These are phyloP conservation scores for Dacryopinax spathularia DNA, from an alignment of 768 basidiomycete genomes.

Conservation along the genomic window DNA sequence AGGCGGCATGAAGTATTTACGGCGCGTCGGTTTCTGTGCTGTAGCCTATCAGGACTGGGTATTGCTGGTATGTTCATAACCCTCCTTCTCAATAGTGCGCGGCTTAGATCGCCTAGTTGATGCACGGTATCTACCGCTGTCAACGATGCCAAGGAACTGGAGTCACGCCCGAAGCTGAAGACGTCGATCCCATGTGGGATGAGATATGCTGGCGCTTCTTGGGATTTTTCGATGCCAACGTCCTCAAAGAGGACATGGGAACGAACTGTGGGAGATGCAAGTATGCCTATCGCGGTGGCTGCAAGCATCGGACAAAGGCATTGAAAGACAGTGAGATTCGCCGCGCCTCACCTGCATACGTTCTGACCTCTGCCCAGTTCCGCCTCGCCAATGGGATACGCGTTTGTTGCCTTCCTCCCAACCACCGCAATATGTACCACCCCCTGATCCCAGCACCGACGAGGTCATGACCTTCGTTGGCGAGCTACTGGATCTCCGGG, in stretches of 20 bases:
- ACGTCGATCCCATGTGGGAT: background rate
- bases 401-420: background rate
- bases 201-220: background rate
- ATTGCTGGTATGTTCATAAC: background rate
- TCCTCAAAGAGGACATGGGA: background rate
- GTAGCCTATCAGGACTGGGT: background rate
- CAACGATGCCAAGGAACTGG: background rate
- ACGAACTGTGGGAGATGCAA: background rate
- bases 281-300: background rate
- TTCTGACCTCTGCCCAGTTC: background rate
- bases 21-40: background rate
- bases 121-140: background rate
- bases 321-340: background rate
- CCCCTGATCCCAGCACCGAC: background rate
- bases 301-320: background rate
- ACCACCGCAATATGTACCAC: background rate
- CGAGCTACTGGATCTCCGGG: background rate
- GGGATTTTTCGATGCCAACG: background rate
- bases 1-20: background rate
- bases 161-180: background rate
- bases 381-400: background rate
- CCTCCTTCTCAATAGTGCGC: background rate
- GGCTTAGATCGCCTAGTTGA: background rate
- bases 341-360: background rate
- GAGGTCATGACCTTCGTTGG: background rate